Evolutionary conservation across 805 yeast genomes (phyloP).

Genomic region (Hanseniaspora hatyaiensis): DNA sequence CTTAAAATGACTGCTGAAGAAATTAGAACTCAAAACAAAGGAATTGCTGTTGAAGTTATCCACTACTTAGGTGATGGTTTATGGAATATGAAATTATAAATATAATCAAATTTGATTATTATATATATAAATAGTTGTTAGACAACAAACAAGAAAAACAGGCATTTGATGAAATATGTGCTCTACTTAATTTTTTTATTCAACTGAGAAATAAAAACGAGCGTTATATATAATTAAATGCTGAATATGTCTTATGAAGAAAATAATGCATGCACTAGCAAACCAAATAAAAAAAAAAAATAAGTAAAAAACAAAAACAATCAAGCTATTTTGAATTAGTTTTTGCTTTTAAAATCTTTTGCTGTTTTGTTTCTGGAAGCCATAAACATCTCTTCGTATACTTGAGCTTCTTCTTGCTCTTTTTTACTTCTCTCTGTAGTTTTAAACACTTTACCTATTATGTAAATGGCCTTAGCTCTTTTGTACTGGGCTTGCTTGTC

Average conservation of each 20-base stretch:
- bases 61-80: conserved; percentile 84
- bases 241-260: too few species aligned
- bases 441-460: conserved; percentile 54
- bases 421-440: conserved; percentile 49
- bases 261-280: too few species aligned
- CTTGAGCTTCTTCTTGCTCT: conserved; percentile 65
- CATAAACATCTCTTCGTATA: conserved; percentile 59
- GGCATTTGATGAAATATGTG: too few species aligned
- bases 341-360: conserved; percentile 16
- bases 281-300: too few species aligned
- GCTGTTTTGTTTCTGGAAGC: conserved; percentile 39
- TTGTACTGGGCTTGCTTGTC: conserved; percentile 37
- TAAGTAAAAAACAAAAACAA: neutral
- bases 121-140: neutral
- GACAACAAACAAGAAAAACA: too few species aligned
- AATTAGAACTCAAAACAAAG: conserved; percentile 70
- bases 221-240: too few species aligned
- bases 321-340: neutral
- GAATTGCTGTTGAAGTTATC: conserved; percentile 74
- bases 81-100: conserved; percentile 52
- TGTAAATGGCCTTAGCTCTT: conserved; percentile 51
- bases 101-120: conserved; percentile 13
- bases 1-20: conserved; percentile 81
- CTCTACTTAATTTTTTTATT: too few species aligned
- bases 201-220: too few species aligned